Evolutionary conservation across 2,329 filamentous ascomycete genomes (phyloP).

Genomic region (Torrubiellomyces zombiae): DNA sequence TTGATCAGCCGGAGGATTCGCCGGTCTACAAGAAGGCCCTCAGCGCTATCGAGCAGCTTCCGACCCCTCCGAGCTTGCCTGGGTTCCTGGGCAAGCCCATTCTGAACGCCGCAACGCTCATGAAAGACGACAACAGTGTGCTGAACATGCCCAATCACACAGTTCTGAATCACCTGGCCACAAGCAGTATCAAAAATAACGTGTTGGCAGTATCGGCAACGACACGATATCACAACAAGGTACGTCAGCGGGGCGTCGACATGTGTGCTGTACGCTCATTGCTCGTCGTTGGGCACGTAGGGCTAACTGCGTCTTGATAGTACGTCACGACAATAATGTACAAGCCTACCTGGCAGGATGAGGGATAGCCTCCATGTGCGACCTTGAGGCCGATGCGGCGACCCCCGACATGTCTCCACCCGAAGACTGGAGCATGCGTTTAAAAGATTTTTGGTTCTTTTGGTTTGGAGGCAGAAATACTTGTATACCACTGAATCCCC

Average conservation of each 20-base stretch:
- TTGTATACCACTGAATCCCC: no score
- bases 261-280: no score
- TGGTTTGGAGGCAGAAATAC: no score
- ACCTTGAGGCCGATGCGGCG: no score
- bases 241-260: no score
- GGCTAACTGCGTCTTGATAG: constrained; percentile 25
- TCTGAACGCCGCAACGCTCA: constrained; percentile 73
- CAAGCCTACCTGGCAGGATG: constrained; percentile 59
- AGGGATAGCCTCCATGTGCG: constrained; percentile 12
- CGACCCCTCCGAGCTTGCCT: constrained; percentile 69
- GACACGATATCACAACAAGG: constrained; percentile 94
- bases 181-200: constrained; percentile 94
- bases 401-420: no score
- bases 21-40: constrained; percentile 58
- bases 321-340: constrained; percentile 97
- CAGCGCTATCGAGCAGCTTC: constrained; percentile 59
- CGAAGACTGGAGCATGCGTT: no score
- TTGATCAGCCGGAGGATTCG: constrained; percentile 71
- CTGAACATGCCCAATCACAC: constrained; percentile 95
- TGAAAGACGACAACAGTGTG: constrained; percentile 97
- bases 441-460: no score
- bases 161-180: constrained; percentile 88
- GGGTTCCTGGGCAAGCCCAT: constrained; percentile 91
- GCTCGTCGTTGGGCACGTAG: no score
- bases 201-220: constrained; percentile 91